These are phyloP conservation scores for Diplodia corticola DNA, from an alignment of 2,329 filamentous ascomycete species.

Conservation along the genomic window DNA sequence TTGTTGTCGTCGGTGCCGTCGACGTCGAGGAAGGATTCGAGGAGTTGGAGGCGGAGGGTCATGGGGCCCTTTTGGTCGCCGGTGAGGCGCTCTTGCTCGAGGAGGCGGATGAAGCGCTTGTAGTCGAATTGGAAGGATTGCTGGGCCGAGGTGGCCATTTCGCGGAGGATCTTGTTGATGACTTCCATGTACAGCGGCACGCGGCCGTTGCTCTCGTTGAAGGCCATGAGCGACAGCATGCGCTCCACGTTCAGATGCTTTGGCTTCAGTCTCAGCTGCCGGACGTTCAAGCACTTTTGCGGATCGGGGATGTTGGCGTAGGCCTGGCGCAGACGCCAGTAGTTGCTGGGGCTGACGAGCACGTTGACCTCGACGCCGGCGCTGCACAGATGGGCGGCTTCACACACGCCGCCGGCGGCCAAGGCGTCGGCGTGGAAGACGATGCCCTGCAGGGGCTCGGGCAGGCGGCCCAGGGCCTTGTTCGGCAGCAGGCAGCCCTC, in stretches of 20 bases:
- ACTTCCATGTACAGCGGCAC: conserved; percentile 60
- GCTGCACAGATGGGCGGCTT: conserved; percentile 58
- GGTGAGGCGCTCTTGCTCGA: conserved; percentile 45
- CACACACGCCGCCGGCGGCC: conserved; percentile 51
- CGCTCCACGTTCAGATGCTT: conserved; percentile 53
- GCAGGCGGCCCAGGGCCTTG: conserved; percentile 45
- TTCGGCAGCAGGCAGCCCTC: conserved; percentile 58
- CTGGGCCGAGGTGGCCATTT: conserved; percentile 55
- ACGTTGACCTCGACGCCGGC: conserved; percentile 51
- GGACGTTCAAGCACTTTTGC: conserved; percentile 45
- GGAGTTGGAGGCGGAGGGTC: conserved; percentile 58
- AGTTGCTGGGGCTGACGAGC: conserved; percentile 54
- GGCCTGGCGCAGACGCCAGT: conserved; percentile 41
- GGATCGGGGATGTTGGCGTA: conserved; percentile 39
- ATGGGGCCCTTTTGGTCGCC: conserved; percentile 57
- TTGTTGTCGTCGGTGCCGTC: background rate
- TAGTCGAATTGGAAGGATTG: conserved; percentile 52
- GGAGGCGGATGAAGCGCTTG: conserved; percentile 44
- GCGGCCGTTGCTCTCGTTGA: conserved; percentile 39
- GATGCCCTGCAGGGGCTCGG: conserved; percentile 58
- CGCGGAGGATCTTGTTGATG: conserved; percentile 56
- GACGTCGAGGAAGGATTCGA: conserved; percentile 64
- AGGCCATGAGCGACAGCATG: conserved; percentile 59
- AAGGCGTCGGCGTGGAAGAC: conserved; percentile 57
- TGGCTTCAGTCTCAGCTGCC: conserved; percentile 49